Evolutionary conservation across 805 yeast species (phyloP), one percentile per base, ranked within the genome.

Genomic region (Pichia thaimueangensis): DNA sequence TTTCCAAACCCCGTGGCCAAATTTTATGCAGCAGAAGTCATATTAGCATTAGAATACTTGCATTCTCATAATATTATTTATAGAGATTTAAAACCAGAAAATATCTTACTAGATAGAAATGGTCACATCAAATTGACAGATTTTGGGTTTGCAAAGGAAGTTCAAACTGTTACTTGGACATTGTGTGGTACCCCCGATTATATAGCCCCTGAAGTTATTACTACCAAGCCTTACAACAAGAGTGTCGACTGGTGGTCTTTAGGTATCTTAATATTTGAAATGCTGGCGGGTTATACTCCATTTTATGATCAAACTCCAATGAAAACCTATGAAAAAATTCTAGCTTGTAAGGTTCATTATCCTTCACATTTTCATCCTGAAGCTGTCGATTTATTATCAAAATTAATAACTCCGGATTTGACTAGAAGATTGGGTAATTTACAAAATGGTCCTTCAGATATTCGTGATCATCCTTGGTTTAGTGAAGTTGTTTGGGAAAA

Each of bases 181-280:
- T 68, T 76, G 47, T 76, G 82, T 59, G 82, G 82, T 37, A 76
- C 82, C 1, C 82, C 82, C 0, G 82, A 76, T 58, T 76, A 76
- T 55, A 76, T 76, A 41, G 82, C 82, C 1, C 82, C 82, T 4
- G 82, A 76, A 53, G 81, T 76, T n/a, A 76, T 76, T 21, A 75
- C 82, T 4, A 74, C 79, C 10, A 73, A 76, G 51, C 80, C 82
- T 3, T 76, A 76, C 59, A 76, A 76, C 58, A 76, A 76, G 53
- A 71, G 78, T 3, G 81, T 76, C 20, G 82, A 76, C 58, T 76
- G 81, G 81, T 76, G 82, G 82, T 73, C 78, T 2, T 69, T 76
- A 49, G 82, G 82, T 23, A 74, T 76, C 17, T 65, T 76, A 45
- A 76, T 76, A 31, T 76, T 69, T 52, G 82, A 76, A 60, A 76